These are phyloP conservation scores for Myriosclerotinia scirpicola DNA, from an alignment of 2,329 filamentous ascomycete species.

Conservation along the genomic window DNA sequence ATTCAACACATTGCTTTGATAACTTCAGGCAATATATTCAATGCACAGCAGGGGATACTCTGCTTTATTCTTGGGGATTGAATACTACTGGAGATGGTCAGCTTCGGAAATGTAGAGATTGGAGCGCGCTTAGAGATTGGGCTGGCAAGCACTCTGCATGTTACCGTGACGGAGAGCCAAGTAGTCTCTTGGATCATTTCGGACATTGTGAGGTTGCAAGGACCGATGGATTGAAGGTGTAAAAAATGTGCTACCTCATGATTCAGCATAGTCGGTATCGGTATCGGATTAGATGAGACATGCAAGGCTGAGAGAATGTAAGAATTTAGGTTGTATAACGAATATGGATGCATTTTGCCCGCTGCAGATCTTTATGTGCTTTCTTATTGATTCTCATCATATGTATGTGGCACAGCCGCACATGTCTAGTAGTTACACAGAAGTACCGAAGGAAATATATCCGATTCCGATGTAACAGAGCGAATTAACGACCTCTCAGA, in stretches of 20 bases:
- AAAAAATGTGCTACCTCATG: not conserved
- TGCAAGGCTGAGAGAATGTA: not conserved
- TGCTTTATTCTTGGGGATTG: not conserved
- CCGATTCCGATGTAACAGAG: too few relatives aligned
- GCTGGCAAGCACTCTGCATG: not conserved
- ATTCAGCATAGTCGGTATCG: not conserved
- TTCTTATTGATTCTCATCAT: not conserved
- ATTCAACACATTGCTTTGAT: not conserved
- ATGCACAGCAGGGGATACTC: not conserved
- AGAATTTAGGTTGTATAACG: not conserved
- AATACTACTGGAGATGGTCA: constrained; percentile 2
- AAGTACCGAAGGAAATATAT: not conserved
- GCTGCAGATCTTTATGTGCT: not conserved
- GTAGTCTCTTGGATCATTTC: constrained; percentile 1
- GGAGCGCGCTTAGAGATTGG: constrained; percentile 5
- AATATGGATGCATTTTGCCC: not conserved
- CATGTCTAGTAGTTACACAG: not conserved
- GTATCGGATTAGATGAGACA: not conserved
- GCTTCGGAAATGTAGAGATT: not conserved
- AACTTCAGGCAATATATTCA: constrained; percentile 7
- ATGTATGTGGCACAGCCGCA: not conserved
- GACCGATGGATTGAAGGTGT: not conserved
- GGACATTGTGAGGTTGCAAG: constrained; percentile 2
- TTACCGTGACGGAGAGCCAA: not conserved
- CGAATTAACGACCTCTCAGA: not conserved